Percentiles rank a stretch among this genome's conserved stretches.
phyloP scores from a whole-genome alignment of 2,329 filamentous ascomycete genomes.

The Sporothrix phasma region DNA sequence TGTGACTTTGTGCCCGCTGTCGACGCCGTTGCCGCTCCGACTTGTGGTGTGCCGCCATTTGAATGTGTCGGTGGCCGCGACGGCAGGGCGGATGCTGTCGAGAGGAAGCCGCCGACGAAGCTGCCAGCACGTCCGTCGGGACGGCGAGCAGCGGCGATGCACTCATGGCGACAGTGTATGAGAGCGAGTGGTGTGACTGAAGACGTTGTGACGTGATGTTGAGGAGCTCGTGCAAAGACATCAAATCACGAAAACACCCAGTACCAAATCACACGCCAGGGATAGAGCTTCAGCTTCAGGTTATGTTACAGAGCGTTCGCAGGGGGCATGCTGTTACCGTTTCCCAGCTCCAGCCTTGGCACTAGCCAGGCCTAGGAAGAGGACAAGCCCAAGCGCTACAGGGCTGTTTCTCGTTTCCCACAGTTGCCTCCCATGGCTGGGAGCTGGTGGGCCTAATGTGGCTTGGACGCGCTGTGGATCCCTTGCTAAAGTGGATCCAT shows the following conservation, averaged over 20 bases:
- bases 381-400: background rate
- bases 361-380: too few relatives aligned
- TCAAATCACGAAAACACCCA: too few relatives aligned
- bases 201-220: background rate
- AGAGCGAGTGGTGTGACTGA: background rate
- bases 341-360: background rate
- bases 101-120: slow-evolving; percentile 8
- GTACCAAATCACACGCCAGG: background rate
- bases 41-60: slow-evolving; percentile 10
- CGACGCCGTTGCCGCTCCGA: background rate
- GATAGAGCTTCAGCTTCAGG: background rate
- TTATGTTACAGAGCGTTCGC: background rate
- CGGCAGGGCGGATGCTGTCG: slow-evolving; percentile 2
- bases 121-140: slow-evolving; percentile 27
- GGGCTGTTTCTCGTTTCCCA: background rate
- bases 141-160: slow-evolving; percentile 37
- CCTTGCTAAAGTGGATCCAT: too few relatives aligned
- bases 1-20: slow-evolving; percentile 8
- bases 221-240: background rate
- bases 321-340: background rate
- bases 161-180: slow-evolving; percentile 29
- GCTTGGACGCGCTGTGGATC: background rate
- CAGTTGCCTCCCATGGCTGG: background rate
- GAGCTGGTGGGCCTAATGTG: background rate
- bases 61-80: slow-evolving; percentile 14